Evolutionary conservation across 139 green algal genomes (phyloP), one percentile per base, ranked within the genome.

Genomic region (Picochlorum sp.): DNA sequence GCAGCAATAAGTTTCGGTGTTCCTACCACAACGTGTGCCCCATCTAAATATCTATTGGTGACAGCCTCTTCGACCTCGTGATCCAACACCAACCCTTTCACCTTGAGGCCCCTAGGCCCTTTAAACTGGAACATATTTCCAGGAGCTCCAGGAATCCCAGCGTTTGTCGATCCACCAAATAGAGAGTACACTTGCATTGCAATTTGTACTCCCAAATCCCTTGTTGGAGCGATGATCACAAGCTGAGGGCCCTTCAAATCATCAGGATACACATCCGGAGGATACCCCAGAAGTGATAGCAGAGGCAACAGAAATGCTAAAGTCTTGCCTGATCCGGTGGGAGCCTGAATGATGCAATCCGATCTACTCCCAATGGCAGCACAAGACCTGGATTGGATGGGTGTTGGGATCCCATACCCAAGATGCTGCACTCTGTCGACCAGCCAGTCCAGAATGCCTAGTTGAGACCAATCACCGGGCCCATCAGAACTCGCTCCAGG

Each of bases 121-220:
- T 45, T 69, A 71, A 87, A 95, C 23, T 68, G 80, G 70, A 89
- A 95, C 74, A 95, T 89, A 81, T 94, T 95, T 49, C 74, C 81
- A 0, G 51, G 15, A 34, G 87, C 75, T 0, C 88, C 88, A 0
- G 88, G 88, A 6, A 84, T 44, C 11, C 84, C 76, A 1, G 66
- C 50, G 66, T 74, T 88, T 30, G 90, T 66, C 54, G 75, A 85
- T 49, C 88, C 88, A 4, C 88, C 88, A 56, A 86, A 79, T 24
- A 95, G 77, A 59, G 83, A 80, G 77, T 82, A 95, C 1, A 86
- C 57, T n/a, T 86, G 65, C 76, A 95, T 73, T 0, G 72, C 69
- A 34, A 77, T 45, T 79, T 96, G 89, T 55, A 94, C 90, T 6
- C 89, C 90, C 65, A 97, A 81, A 75, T 97, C 90, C 47, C 86